These are phyloP conservation scores for Neobulgaria alba DNA, from an alignment of 2,329 filamentous ascomycete species.

Conservation along the genomic window DNA sequence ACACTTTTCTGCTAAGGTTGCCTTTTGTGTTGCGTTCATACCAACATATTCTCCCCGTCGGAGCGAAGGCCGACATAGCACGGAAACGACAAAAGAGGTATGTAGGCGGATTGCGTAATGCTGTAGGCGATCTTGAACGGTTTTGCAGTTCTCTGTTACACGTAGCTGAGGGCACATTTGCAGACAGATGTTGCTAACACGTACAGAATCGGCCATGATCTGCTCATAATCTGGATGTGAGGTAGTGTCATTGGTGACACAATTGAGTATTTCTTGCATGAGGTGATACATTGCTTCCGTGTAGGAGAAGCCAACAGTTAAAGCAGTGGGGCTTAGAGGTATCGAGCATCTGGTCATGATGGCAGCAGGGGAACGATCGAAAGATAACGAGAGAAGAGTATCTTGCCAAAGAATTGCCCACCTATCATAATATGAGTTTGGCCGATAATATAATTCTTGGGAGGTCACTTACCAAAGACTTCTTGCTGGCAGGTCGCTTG, in stretches of 20 bases:
- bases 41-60: constrained; percentile 39
- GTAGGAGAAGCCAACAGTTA: constrained; percentile 45
- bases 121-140: constrained; percentile 53
- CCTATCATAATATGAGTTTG: too few relatives aligned
- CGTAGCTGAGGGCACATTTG: constrained; percentile 45
- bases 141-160: constrained; percentile 54
- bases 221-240: constrained; percentile 29
- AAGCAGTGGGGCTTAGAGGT: constrained; percentile 46
- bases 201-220: constrained; percentile 50
- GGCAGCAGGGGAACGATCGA: constrained; percentile 58
- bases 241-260: constrained; percentile 25
- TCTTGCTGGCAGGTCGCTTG: constrained; percentile 21
- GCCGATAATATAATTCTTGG: background rate
- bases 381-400: constrained; percentile 55
- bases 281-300: constrained; percentile 59
- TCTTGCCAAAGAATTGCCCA: constrained; percentile 61
- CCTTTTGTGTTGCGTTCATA: constrained; percentile 45
- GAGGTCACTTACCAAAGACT: constrained; percentile 24
- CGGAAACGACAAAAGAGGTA: constrained; percentile 56
- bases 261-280: constrained; percentile 48
- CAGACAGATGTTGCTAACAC: constrained; percentile 32
- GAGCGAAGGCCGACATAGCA: constrained; percentile 54
- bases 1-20: constrained; percentile 47
- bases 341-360: constrained; percentile 33
- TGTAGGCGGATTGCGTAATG: constrained; percentile 57